phyloP scores from a whole-genome alignment of 345 rosid species.

The Fremontodendron californicum region DNA sequence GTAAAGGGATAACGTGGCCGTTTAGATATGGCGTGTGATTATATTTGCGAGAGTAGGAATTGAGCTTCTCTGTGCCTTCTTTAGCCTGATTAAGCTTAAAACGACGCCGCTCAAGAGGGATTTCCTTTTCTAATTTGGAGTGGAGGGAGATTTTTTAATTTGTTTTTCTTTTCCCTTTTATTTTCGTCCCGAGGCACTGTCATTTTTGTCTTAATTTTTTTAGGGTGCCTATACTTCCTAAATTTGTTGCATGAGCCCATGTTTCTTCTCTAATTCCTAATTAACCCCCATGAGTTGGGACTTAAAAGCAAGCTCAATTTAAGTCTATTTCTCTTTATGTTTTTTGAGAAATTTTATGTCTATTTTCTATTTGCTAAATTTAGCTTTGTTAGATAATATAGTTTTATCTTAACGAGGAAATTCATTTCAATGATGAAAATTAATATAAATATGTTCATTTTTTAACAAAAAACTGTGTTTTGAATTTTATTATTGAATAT shows the following conservation, averaged over 20 bases:
- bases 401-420: background rate
- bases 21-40: background rate
- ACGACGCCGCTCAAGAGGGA: conserved; percentile 2
- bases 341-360: background rate
- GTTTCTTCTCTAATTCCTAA: background rate
- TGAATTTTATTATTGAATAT: too few relatives aligned
- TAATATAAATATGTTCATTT: too few relatives aligned
- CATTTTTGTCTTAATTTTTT: background rate
- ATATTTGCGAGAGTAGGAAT: background rate
- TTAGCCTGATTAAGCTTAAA: background rate
- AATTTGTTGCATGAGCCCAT: background rate
- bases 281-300: background rate
- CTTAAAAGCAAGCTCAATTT: background rate
- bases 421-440: background rate
- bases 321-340: background rate
- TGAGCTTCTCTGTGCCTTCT: background rate
- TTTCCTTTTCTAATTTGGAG: background rate
- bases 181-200: background rate
- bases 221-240: background rate
- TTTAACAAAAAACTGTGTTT: too few relatives aligned
- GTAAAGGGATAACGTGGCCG: background rate
- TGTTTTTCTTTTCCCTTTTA: background rate
- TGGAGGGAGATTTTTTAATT: background rate
- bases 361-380: background rate
- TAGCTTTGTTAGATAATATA: background rate